phyloP scores from a whole-genome alignment of 768 basidiomycete species.

The Boletellus ananiceps region DNA sequence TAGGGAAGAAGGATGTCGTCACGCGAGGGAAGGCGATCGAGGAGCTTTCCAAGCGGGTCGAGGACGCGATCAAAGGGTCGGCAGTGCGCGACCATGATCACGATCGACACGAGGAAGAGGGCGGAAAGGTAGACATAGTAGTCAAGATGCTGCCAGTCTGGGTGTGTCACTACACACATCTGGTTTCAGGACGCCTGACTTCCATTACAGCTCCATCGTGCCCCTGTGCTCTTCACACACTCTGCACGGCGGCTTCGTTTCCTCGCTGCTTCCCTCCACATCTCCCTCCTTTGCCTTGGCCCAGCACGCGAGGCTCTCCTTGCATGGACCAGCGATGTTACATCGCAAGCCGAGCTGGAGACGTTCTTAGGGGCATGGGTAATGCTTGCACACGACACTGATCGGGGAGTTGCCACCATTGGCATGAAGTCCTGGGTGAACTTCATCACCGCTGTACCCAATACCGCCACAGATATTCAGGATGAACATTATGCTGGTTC shows the following conservation, averaged over 20 bases:
- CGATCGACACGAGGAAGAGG: slow-evolving; percentile 4
- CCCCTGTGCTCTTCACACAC: slow-evolving; percentile 77
- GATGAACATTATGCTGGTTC: neutral
- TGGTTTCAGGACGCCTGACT: slow-evolving; percentile 6
- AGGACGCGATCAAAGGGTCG: slow-evolving; percentile 41
- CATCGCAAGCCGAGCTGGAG: slow-evolving; percentile 47
- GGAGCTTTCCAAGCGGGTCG: slow-evolving; percentile 70
- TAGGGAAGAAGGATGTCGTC: slow-evolving; percentile 86
- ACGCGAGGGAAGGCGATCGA: slow-evolving; percentile 85
- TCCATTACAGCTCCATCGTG: slow-evolving; percentile 67
- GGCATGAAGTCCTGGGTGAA: slow-evolving; percentile 55
- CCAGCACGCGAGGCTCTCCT: slow-evolving; percentile 45
- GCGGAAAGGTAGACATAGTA: slow-evolving; percentile 28
- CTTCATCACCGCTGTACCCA: slow-evolving; percentile 19
- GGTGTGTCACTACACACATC: slow-evolving; percentile 47
- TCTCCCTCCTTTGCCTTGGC: slow-evolving; percentile 57
- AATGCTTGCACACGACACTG: slow-evolving; percentile 66
- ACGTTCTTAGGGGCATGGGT: slow-evolving; percentile 69
- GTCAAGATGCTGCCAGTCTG: slow-evolving; percentile 81
- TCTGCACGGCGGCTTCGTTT: slow-evolving; percentile 71
- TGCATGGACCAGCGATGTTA: slow-evolving; percentile 46
- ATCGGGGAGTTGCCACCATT: slow-evolving; percentile 50
- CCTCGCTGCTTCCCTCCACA: slow-evolving; percentile 57
- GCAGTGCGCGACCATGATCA: slow-evolving; percentile 33
- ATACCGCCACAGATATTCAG: slow-evolving; percentile 4